These are phyloP conservation scores for Bonia amplexicaulis DNA, from an alignment of 176 grass and related monocot genomes.

Conservation along the genomic window DNA sequence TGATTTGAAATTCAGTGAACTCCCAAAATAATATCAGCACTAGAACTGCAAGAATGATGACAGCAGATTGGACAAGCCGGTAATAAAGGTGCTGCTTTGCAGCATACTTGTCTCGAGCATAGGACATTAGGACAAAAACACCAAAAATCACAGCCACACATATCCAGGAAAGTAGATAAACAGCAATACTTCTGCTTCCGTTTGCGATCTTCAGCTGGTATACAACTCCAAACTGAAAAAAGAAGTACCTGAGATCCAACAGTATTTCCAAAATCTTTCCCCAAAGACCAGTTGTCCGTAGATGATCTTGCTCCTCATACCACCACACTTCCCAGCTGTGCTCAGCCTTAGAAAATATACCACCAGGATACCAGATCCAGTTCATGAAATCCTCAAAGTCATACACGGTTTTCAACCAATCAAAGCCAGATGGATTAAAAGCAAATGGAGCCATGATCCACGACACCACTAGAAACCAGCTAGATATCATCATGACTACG, in stretches of 20 bases:
- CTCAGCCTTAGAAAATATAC: slow-evolving; percentile 81
- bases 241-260: slow-evolving; percentile 93
- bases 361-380: slow-evolving; percentile 87
- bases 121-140: slow-evolving; percentile 67
- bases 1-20: slow-evolving; percentile 72
- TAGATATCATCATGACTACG: slow-evolving; percentile 86
- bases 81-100: slow-evolving; percentile 86
- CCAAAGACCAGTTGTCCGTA: slow-evolving; percentile 87
- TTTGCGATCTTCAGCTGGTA: slow-evolving; percentile 86
- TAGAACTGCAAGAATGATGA: slow-evolving; percentile 59
- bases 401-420: slow-evolving; percentile 99
- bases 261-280: slow-evolving; percentile 91
- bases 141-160: slow-evolving; percentile 66
- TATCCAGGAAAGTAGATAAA: slow-evolving; percentile 95
- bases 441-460: slow-evolving; percentile 99
- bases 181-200: slow-evolving; percentile 63
- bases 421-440: slow-evolving; percentile 97
- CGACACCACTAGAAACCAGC: slow-evolving; percentile 89
- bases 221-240: slow-evolving; percentile 93
- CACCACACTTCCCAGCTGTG: slow-evolving; percentile 98
- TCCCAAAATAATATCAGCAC: slow-evolving; percentile 73
- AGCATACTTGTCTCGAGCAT: slow-evolving; percentile 71
- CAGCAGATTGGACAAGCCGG: slow-evolving; percentile 52
- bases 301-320: slow-evolving; percentile 93
- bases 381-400: slow-evolving; percentile 96